Percentiles rank a stretch among this genome's conserved stretches.
Evolutionary conservation across 2,329 filamentous ascomycete genomes (phyloP).

Genomic region (Helotiales sp.): DNA sequence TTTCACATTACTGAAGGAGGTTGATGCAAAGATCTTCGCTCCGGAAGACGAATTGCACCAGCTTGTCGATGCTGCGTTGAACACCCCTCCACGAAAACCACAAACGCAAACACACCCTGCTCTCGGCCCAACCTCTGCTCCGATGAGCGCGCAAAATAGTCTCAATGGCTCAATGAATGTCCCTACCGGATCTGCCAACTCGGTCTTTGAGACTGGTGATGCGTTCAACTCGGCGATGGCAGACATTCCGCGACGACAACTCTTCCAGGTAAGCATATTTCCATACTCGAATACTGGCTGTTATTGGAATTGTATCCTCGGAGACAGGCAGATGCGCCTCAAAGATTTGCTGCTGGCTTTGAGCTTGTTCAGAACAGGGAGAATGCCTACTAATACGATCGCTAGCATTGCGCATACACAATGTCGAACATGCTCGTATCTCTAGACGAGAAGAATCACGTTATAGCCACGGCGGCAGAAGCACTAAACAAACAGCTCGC

Average conservation of each 20-base stretch:
- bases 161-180: constrained; percentile 35
- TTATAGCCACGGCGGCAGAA: constrained; percentile 89
- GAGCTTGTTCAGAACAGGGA: no score
- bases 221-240: constrained; percentile 47
- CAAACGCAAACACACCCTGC: constrained; percentile 37
- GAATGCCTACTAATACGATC: no score
- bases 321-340: no score
- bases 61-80: constrained; percentile 66
- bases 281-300: no score
- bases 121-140: constrained; percentile 27
- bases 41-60: constrained; percentile 81
- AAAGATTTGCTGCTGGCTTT: no score
- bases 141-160: constrained; percentile 30
- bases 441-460: constrained; percentile 96
- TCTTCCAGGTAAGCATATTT: no score
- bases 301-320: no score
- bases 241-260: constrained; percentile 66
- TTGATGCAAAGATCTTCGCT: constrained; percentile 92
- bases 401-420: constrained; percentile 72
- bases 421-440: constrained; percentile 85
- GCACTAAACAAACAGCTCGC: constrained; percentile 81
- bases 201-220: constrained; percentile 39
- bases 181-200: constrained; percentile 26
- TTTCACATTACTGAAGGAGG: constrained; percentile 94
- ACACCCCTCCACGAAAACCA: constrained; percentile 46